These are phyloP conservation scores for Rutstroemia sp. DNA, from an alignment of 2,329 filamentous ascomycete genomes.

Conservation along the genomic window DNA sequence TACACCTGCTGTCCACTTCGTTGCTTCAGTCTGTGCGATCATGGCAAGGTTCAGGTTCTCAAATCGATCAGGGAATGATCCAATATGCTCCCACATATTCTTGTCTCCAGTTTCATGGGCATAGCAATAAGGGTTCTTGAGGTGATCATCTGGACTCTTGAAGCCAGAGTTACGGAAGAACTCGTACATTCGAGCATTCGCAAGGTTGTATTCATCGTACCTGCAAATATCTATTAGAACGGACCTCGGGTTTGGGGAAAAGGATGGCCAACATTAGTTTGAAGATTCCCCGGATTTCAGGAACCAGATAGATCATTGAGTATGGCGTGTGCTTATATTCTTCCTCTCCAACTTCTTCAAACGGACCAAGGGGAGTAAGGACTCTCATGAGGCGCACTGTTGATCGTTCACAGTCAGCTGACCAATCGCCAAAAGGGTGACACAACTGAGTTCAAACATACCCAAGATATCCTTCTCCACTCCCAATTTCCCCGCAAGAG, in stretches of 20 bases:
- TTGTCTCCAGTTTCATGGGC: conserved; percentile 20
- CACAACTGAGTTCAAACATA: conserved; percentile 7
- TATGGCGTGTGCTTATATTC: conserved; percentile 21
- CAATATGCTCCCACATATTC: conserved; percentile 25
- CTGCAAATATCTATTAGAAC: conserved; percentile 5
- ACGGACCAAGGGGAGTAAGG: conserved; percentile 11
- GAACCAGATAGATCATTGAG: conserved; percentile 17
- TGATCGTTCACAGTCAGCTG: not conserved
- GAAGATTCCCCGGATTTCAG: conserved; percentile 16
- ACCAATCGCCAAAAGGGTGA: not conserved
- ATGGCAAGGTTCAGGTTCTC: conserved; percentile 27
- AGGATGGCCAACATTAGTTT: not conserved
- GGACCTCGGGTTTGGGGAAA: not conserved
- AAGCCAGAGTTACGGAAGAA: conserved; percentile 21
- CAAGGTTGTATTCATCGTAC: conserved; percentile 19
- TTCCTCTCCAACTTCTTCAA: conserved; percentile 17
- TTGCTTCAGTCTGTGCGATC: conserved; percentile 15
- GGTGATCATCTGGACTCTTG: conserved; percentile 15
- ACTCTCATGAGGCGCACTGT: conserved; percentile 23
- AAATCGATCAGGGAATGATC: conserved; percentile 20
- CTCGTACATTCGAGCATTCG: conserved; percentile 16
- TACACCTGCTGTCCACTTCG: conserved; percentile 8
- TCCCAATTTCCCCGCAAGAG: conserved; percentile 16
- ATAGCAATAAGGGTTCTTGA: conserved; percentile 25
- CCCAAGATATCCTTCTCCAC: conserved; percentile 22